Conservation (phyloP, 208 protist species). For the Leishmania major region DNA sequence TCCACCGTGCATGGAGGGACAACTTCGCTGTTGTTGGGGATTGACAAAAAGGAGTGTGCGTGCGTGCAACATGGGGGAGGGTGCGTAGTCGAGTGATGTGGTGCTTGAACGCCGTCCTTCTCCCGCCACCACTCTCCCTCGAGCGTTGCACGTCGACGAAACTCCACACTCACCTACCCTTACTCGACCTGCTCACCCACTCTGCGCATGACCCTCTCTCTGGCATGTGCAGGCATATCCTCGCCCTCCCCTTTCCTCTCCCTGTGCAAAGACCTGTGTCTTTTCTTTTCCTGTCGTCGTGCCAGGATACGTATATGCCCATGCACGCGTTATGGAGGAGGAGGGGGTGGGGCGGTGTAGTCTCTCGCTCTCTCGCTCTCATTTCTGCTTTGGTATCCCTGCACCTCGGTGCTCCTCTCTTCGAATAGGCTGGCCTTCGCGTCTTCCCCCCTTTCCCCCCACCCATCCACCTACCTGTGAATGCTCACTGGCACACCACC, state of each 20-base stretch:
- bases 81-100: neutral
- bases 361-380: neutral
- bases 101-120: neutral
- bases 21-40: neutral
- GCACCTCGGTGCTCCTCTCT: neutral
- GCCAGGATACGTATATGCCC: neutral
- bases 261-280: neutral
- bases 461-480: too few species aligned
- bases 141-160: neutral
- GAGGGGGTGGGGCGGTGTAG: neutral
- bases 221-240: neutral
- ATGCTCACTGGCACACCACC: too few species aligned
- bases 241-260: neutral
- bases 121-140: too few species aligned
- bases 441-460: too few species aligned
- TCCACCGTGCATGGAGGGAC: neutral
- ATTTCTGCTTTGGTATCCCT: neutral
- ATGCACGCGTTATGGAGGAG: neutral
- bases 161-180: neutral
- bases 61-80: neutral
- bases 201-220: too few species aligned
- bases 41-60: neutral
- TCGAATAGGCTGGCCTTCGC: neutral
- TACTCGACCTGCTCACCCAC: too few species aligned
- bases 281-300: neutral